Evolutionary conservation across 805 yeast genomes (phyloP).

Genomic region (Blastobotrys parvus): DNA sequence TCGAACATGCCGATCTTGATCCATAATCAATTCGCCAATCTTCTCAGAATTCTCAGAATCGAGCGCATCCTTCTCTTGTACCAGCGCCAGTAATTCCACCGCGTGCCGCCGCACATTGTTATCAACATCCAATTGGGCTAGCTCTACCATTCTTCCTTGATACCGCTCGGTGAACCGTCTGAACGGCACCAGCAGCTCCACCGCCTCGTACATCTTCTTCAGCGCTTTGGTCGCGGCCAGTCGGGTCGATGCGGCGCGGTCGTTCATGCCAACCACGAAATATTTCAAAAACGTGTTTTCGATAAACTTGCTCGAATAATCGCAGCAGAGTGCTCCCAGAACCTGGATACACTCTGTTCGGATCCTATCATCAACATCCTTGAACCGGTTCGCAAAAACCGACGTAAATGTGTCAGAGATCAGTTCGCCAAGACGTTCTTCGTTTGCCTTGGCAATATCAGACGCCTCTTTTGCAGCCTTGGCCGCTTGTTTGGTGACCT

Average conservation of each 20-base stretch:
- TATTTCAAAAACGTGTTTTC: slow-evolving; percentile 64
- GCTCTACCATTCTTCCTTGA: slow-evolving; percentile 55
- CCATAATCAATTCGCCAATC: slow-evolving; percentile 35
- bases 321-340: slow-evolving; percentile 65
- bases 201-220: slow-evolving; percentile 38
- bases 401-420: slow-evolving; percentile 59
- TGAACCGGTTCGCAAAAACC: slow-evolving; percentile 66
- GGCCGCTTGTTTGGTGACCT: slow-evolving; percentile 4
- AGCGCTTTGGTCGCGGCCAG: slow-evolving; percentile 54
- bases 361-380: slow-evolving; percentile 67
- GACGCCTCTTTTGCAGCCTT: slow-evolving; percentile 5
- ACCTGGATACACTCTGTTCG: slow-evolving; percentile 59
- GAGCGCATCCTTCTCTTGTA: slow-evolving; percentile 38
- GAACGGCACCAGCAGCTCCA: slow-evolving; percentile 49
- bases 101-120: slow-evolving; percentile 44
- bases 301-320: slow-evolving; percentile 61
- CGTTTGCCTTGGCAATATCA: slow-evolving; percentile 2
- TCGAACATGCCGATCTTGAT: slow-evolving; percentile 27
- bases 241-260: slow-evolving; percentile 52
- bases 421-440: slow-evolving; percentile 25
- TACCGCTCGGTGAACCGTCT: slow-evolving; percentile 74
- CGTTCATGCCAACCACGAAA: slow-evolving; percentile 82
- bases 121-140: slow-evolving; percentile 51
- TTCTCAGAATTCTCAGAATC: slow-evolving; percentile 47
- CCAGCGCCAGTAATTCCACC: slow-evolving; percentile 44